These are phyloP conservation scores for Jackrogersella minutella DNA, from an alignment of 495 filamentous ascomycete species.

Conservation along the genomic window DNA sequence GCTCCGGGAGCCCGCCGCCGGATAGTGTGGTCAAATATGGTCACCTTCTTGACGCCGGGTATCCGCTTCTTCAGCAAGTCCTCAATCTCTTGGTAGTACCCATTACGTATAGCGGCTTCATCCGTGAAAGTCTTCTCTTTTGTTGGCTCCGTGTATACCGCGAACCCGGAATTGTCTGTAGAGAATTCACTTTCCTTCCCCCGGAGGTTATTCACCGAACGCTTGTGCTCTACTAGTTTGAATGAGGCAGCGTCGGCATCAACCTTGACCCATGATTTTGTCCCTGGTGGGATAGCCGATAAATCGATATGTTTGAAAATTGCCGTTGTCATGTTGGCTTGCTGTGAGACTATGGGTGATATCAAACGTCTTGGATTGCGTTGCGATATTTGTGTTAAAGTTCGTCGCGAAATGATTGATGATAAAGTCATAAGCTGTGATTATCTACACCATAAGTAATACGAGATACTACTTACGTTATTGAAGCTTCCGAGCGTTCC, in stretches of 20 bases:
- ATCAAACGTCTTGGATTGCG: neutral
- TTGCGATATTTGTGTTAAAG: slow-evolving; percentile 13
- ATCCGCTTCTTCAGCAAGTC: slow-evolving; percentile 67
- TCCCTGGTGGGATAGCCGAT: slow-evolving; percentile 29
- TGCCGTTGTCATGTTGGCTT: slow-evolving; percentile 43
- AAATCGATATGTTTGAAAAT: slow-evolving; percentile 44
- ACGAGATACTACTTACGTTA: neutral
- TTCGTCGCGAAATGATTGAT: slow-evolving; percentile 17
- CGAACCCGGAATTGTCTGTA: slow-evolving; percentile 54
- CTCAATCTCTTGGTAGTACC: slow-evolving; percentile 86
- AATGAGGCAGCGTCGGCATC: slow-evolving; percentile 47
- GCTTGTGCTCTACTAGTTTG: slow-evolving; percentile 31
- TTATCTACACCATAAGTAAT: neutral
- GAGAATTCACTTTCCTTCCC: slow-evolving; percentile 41
- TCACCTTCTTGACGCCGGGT: slow-evolving; percentile 66
- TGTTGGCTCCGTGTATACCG: slow-evolving; percentile 47
- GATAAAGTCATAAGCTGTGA: slow-evolving; percentile 19
- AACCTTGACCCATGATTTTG: slow-evolving; percentile 53
- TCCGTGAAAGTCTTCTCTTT: slow-evolving; percentile 65
- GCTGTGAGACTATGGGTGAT: slow-evolving; percentile 3
- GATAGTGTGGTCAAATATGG: slow-evolving; percentile 91
- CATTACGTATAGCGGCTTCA: slow-evolving; percentile 65
- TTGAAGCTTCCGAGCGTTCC: neutral
- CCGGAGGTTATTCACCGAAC: slow-evolving; percentile 47
- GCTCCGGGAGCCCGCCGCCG: slow-evolving; percentile 63